phyloP scores from a whole-genome alignment of 495 filamentous ascomycete genomes.

The Aspergillus sclerotioniger region DNA sequence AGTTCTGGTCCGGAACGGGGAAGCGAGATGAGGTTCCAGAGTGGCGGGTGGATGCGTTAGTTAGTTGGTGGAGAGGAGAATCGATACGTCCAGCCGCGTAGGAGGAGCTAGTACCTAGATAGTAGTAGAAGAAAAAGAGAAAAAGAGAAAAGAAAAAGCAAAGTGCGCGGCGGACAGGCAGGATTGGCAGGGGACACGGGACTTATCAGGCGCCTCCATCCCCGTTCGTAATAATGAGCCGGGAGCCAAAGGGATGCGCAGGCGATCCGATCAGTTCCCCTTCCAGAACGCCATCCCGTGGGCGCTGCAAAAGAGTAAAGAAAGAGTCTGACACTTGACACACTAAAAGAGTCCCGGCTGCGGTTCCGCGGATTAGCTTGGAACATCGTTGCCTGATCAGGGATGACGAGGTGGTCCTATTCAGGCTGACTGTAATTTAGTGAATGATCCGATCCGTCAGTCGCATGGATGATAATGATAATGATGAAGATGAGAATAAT shows the following conservation, averaged over 20 bases:
- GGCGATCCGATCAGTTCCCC: slow-evolving; percentile 5
- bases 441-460: too few relatives aligned
- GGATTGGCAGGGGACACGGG: not conserved
- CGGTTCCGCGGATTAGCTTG: not conserved
- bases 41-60: slow-evolving; percentile 19
- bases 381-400: not conserved
- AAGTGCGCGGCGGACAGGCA: not conserved
- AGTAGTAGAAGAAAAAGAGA: not conserved
- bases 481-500: too few relatives aligned
- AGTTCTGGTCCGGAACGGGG: slow-evolving; percentile 8
- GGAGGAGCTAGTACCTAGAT: not conserved
- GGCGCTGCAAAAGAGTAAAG: too few relatives aligned
- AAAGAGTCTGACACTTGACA: too few relatives aligned
- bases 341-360: too few relatives aligned
- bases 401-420: too few relatives aligned
- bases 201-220: not conserved
- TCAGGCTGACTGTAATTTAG: not conserved
- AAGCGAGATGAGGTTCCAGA: slow-evolving; percentile 23
- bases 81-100: not conserved
- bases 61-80: slow-evolving; percentile 4
- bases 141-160: not conserved
- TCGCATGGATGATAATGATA: too few relatives aligned
- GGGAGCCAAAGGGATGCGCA: not conserved
- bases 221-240: not conserved
- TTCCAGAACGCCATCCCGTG: slow-evolving; percentile 7